Evolutionary conservation across 345 rosid species (phyloP).

Genomic region (Linum lewisii): DNA sequence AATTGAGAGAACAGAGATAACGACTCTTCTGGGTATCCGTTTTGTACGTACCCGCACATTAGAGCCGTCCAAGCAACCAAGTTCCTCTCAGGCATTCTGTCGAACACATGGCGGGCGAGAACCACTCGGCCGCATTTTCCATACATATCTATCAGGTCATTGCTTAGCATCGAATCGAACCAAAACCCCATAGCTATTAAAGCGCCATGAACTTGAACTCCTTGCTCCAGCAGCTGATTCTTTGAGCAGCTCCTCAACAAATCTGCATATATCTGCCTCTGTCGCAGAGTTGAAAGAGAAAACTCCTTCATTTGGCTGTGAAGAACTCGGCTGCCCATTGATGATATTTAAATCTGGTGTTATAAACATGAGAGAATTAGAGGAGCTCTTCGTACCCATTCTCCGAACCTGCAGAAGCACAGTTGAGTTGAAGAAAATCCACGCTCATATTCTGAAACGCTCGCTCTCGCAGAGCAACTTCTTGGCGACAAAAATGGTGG

Average conservation of each 20-base stretch:
- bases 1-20: constrained; percentile 39
- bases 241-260: constrained; percentile 29
- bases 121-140: constrained; percentile 43
- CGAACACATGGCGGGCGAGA: constrained; percentile 47
- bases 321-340: background rate
- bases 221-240: constrained; percentile 35
- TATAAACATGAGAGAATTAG: constrained; percentile 28
- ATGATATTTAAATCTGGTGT: constrained; percentile 14
- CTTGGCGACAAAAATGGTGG: constrained; percentile 43
- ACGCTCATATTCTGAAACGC: constrained; percentile 28
- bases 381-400: constrained; percentile 31
- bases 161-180: constrained; percentile 35
- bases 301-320: background rate
- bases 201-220: constrained; percentile 50
- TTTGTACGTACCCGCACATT: constrained; percentile 53
- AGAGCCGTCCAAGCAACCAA: constrained; percentile 85
- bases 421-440: constrained; percentile 31
- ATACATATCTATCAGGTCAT: constrained; percentile 51
- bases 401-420: constrained; percentile 26
- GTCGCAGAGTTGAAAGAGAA: background rate
- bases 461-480: constrained; percentile 46
- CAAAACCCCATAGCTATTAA: constrained; percentile 31
- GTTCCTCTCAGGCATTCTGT: constrained; percentile 54
- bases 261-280: background rate
- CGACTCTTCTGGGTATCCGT: constrained; percentile 32